Evolutionary conservation across 108 stramenopile species (phyloP), one percentile per base, ranked within the genome.

Genomic region (Chaetoceros tenuissimus): DNA sequence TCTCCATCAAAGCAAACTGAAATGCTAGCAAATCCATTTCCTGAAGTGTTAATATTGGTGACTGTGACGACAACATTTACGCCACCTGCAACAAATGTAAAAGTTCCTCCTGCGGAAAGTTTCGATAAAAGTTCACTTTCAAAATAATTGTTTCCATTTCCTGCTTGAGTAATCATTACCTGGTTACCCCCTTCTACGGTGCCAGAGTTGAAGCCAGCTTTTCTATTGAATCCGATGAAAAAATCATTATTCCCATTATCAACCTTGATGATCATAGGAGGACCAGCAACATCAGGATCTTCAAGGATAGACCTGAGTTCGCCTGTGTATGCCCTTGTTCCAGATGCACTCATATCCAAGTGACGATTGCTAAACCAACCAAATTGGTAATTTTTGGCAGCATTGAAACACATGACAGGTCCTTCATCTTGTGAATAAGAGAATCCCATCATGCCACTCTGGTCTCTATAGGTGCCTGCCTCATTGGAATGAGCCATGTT

Each of bases 351-450:
- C 17, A 69, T 31, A 1, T 24, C 26, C 1, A 26, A 18, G 22
- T 3, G 24, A 13, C 64, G 56, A 22, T 73, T 64, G 18, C n/a
- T 27, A 31, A 76, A 81, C 83, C 79, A 84, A 7, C 75, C 77
- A 21, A 78, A 44, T 48, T 79, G 68, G 71, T 68, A 80, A 48
- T 50, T 64, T 48, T 84, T 80, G 8, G 70, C 78, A 0, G 68
- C 68, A 45, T 79, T 79, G 62, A 72, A 79, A 40, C 77, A 83
- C 72, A 77, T 64, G 8, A 24, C 48, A 0, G 82, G 73, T 1
- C 51, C 48, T 28, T 64, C 70, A 34, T 64, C 51, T 16, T 75
- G 54, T 18, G 51, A 53, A 53, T 79, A 83, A 19, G 52, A 63
- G 31, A 55, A 70, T 13, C 73, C 79, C 72, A 76, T 77, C 63